Percentiles rank a stretch among this genome's conserved stretches.
phyloP scores from a whole-genome alignment of 2,329 filamentous ascomycete genomes.

The Penicillium griseofulvum region DNA sequence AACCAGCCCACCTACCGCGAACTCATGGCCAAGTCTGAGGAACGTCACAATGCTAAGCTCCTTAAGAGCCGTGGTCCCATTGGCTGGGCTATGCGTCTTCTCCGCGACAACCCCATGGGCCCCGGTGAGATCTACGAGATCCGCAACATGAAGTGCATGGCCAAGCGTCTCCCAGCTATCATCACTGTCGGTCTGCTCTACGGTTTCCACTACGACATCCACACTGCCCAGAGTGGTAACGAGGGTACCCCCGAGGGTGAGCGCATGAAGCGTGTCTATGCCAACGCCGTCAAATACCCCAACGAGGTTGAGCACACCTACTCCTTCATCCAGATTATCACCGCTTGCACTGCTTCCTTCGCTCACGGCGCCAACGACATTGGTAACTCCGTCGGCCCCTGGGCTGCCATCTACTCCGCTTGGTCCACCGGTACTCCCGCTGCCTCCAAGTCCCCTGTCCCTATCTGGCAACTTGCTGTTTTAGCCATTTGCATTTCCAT shows the following conservation, averaged over 20 bases:
- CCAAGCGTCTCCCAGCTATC: conserved; percentile 68
- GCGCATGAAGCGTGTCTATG: conserved; percentile 69
- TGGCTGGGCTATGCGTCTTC: conserved; percentile 78
- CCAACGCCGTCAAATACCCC: conserved; percentile 61
- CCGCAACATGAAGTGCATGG: conserved; percentile 63
- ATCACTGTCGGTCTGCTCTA: conserved; percentile 65
- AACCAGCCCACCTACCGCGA: conserved; percentile 60
- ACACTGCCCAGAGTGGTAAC: conserved; percentile 69
- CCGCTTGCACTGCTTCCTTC: conserved; percentile 52
- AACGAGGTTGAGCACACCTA: conserved; percentile 67
- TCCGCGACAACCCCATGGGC: conserved; percentile 71
- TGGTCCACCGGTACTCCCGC: conserved; percentile 64
- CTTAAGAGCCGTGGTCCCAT: conserved; percentile 63
- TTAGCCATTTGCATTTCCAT: conserved; percentile 61
- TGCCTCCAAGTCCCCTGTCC: conserved; percentile 63
- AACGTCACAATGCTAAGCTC: conserved; percentile 62
- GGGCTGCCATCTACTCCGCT: conserved; percentile 67
- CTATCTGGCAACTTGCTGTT: conserved; percentile 74
- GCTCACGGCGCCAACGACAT: conserved; percentile 75
- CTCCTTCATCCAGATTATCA: conserved; percentile 55
- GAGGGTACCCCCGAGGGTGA: conserved; percentile 68
- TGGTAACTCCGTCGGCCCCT: conserved; percentile 67
- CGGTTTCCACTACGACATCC: conserved; percentile 78
- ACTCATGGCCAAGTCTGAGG: conserved; percentile 57
- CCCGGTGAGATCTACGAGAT: conserved; percentile 71